Evolutionary conservation across 768 basidiomycete genomes (phyloP).

Genomic region (Botryobasidium botryosum): DNA sequence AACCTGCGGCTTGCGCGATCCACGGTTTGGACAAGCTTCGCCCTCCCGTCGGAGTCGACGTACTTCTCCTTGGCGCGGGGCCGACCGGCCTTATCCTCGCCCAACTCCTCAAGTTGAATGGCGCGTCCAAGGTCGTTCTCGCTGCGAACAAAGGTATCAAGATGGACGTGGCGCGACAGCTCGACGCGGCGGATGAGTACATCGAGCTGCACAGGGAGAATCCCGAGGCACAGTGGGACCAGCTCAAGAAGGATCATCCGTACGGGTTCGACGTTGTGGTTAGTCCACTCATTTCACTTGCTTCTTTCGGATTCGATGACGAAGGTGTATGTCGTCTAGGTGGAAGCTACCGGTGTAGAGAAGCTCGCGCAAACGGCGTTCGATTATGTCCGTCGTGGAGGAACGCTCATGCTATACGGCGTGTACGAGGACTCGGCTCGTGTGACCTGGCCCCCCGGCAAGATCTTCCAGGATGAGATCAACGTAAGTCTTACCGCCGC

Average conservation of each 20-base stretch:
- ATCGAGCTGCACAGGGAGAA: conserved; percentile 64
- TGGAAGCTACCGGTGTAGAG: conserved; percentile 70
- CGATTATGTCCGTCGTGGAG: conserved; percentile 75
- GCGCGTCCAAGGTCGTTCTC: conserved; percentile 62
- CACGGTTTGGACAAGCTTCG: conserved; percentile 82
- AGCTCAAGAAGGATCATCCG: conserved; percentile 64
- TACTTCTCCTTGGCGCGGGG: conserved; percentile 75
- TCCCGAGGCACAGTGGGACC: conserved; percentile 61
- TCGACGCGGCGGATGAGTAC: conserved; percentile 72
- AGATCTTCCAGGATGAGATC: conserved; percentile 63
- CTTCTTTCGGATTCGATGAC: not conserved
- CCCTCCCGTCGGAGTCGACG: conserved; percentile 68
- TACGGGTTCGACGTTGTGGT: conserved; percentile 82
- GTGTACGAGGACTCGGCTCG: conserved; percentile 76
- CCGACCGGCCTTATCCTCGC: conserved; percentile 84
- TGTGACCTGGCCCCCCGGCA: conserved; percentile 74
- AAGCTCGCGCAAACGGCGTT: conserved; percentile 76
- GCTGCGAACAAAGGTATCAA: conserved; percentile 69
- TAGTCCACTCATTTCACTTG: too few species aligned
- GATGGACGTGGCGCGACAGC: conserved; percentile 66
- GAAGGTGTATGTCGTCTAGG: too few species aligned
- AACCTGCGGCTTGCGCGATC: conserved; percentile 82
- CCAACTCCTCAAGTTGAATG: conserved; percentile 75
- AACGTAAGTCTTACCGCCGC: conserved; percentile 23
- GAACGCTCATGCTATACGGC: conserved; percentile 76